A percentile compares a stretch with the other conserved stretches of the same genome.
phyloP scores from a whole-genome alignment of 2,329 filamentous ascomycete genomes.

The Eutypa lata region DNA sequence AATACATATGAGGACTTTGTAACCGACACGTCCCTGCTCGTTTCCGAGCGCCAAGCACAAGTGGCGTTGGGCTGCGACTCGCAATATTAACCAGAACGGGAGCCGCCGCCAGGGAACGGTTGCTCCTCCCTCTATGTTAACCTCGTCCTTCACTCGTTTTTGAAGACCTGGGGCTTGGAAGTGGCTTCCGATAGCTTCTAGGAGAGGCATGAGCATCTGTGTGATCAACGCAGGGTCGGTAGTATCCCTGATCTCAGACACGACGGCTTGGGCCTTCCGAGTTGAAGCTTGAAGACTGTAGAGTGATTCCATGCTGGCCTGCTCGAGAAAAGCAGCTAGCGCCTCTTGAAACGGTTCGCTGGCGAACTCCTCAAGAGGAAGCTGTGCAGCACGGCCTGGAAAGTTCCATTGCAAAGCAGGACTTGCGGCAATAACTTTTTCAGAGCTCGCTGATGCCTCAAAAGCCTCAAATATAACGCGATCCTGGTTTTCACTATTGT shows the following conservation, averaged over 20 bases:
- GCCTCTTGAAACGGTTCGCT: constrained; percentile 44
- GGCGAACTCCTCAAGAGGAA: too few relatives aligned
- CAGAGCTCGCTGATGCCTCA: too few relatives aligned
- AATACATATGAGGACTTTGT: constrained; percentile 56
- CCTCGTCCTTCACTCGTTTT: constrained; percentile 64
- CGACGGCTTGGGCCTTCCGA: constrained; percentile 45
- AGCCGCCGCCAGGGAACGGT: constrained; percentile 58
- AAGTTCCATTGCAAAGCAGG: too few relatives aligned
- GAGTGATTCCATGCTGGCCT: constrained; percentile 51
- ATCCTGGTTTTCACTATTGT: too few relatives aligned
- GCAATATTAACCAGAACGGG: constrained; percentile 60
- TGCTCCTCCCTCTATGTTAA: constrained; percentile 45
- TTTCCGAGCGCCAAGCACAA: constrained; percentile 39
- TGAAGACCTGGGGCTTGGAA: constrained; percentile 35
- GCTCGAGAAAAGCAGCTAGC: constrained; percentile 52
- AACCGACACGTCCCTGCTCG: constrained; percentile 43
- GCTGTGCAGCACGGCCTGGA: too few relatives aligned
- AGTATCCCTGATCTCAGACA: constrained; percentile 57
- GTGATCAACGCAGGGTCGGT: constrained; percentile 55
- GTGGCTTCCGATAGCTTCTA: constrained; percentile 50
- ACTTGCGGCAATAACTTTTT: too few relatives aligned
- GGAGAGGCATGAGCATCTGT: constrained; percentile 56
- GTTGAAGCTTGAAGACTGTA: constrained; percentile 50
- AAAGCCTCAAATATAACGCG: too few relatives aligned
- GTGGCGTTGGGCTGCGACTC: constrained; percentile 54